Conservation (phyloP, 352 stramenopile species). For the Phytophthora fragariaefolia region DNA sequence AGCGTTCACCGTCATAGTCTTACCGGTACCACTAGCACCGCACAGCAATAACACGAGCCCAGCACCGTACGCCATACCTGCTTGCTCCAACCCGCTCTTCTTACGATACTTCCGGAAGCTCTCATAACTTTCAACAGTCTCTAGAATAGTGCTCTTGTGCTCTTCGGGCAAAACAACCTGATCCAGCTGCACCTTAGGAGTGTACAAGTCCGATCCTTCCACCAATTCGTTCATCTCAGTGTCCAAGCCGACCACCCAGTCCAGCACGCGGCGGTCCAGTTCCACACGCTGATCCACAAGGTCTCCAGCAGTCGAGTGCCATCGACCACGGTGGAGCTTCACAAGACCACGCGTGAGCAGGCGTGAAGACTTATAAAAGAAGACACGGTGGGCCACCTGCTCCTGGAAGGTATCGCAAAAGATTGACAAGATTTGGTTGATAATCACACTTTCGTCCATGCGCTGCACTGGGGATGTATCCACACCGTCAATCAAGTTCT, state of each 20-base stretch:
- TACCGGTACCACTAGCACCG: conserved; percentile 86
- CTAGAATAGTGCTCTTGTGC: conserved; percentile 81
- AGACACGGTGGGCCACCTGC: conserved; percentile 85
- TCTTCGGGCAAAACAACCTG: conserved; percentile 88
- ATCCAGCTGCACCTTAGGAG: conserved; percentile 81
- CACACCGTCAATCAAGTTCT: conserved; percentile 87
- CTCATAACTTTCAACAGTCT: conserved; percentile 87
- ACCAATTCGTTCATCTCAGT: conserved; percentile 92
- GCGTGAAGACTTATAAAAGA: conserved; percentile 90
- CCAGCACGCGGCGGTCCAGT: conserved; percentile 83
- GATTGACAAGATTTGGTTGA: conserved; percentile 89
- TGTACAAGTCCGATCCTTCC: conserved; percentile 89
- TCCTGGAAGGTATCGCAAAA: conserved; percentile 91
- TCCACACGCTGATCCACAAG: conserved; percentile 90
- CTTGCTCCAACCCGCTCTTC: conserved; percentile 77
- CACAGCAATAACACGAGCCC: conserved; percentile 85
- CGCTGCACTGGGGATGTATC: conserved; percentile 86
- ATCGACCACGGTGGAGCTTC: conserved; percentile 81
- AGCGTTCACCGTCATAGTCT: conserved; percentile 92
- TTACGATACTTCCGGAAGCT: conserved; percentile 81
- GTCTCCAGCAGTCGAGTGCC: conserved; percentile 84
- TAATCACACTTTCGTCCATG: conserved; percentile 91
- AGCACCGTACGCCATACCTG: conserved; percentile 75
- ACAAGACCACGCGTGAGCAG: conserved; percentile 80
- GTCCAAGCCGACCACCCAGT: conserved; percentile 88